Conservation (phyloP, 2,329 filamentous ascomycete genomes). For the Zymoseptoria passerinii region DNA sequence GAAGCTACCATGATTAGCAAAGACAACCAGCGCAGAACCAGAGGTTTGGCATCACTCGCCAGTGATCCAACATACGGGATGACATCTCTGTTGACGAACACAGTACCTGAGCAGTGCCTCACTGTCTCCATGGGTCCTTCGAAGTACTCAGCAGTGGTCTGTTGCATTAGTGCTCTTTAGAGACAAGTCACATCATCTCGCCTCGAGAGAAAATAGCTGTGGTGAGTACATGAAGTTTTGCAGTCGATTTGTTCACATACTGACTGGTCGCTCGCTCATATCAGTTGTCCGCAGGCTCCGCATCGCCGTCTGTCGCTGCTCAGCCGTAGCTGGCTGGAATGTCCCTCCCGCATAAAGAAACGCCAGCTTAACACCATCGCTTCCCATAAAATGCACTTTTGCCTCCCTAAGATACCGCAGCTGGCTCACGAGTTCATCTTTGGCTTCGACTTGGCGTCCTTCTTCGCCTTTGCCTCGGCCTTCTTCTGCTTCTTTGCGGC, state of each 20-base stretch:
- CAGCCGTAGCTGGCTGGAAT: background rate
- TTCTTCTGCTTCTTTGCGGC: conserved; percentile 94
- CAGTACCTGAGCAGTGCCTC: too few relatives aligned
- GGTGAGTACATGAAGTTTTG: too few relatives aligned
- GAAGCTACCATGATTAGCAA: too few relatives aligned
- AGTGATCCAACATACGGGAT: too few relatives aligned
- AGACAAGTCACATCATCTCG: background rate
- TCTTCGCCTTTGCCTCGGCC: conserved; percentile 91
- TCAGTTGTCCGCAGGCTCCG: background rate
- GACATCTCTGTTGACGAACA: too few relatives aligned
- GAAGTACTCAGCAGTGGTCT: background rate
- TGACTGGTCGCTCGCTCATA: background rate
- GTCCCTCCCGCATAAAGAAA: conserved; percentile 1
- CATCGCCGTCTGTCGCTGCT: background rate
- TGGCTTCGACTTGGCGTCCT: conserved; percentile 79
- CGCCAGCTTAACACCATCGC: conserved; percentile 18
- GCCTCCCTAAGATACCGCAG: background rate
- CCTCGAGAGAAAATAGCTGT: too few relatives aligned
- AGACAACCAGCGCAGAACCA: too few relatives aligned
- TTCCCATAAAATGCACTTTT: conserved; percentile 6
- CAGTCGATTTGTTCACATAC: background rate
- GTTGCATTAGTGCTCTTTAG: background rate
- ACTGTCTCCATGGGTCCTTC: too few relatives aligned
- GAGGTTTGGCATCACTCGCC: too few relatives aligned
- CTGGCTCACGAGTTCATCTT: conserved; percentile 27